A percentile compares a stretch with the other conserved stretches of the same genome.
Conservation (phyloP, 257 asterid genomes). For the Solanum medicagineum region DNA sequence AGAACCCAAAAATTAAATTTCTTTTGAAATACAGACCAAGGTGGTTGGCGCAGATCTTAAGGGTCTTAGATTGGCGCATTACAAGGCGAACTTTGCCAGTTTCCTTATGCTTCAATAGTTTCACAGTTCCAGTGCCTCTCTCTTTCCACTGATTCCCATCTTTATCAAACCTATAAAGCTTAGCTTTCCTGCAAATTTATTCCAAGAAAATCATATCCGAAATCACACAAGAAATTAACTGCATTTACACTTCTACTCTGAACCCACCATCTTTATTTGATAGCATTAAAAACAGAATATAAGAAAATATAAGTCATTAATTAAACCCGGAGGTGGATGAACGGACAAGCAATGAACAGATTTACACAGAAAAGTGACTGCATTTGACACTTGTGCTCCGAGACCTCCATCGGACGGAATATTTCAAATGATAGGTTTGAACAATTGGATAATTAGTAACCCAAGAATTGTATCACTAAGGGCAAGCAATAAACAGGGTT, state of each 20-base stretch:
- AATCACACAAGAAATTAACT: not conserved
- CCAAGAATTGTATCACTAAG: not conserved
- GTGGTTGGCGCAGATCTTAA: conserved; percentile 48
- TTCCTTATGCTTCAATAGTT: conserved; percentile 31
- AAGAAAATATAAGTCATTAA: not conserved
- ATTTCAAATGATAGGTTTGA: not conserved
- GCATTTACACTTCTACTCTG: not conserved
- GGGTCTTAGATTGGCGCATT: conserved; percentile 42
- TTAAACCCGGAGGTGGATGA: conserved; percentile 1
- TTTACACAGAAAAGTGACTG: not conserved
- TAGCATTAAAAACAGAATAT: not conserved
- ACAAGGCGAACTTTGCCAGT: conserved; percentile 38
- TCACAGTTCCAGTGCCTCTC: conserved; percentile 39
- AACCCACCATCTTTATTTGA: not conserved
- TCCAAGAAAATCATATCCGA: not conserved
- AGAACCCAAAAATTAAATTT: not conserved
- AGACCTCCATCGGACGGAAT: not conserved
- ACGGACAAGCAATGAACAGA: not conserved
- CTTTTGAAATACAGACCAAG: conserved; percentile 13
- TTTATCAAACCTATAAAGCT: conserved; percentile 39
- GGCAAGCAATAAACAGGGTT: not conserved
- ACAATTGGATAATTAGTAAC: not conserved
- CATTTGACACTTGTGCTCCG: not conserved
- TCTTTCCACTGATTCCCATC: conserved; percentile 44
- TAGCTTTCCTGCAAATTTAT: conserved; percentile 19